phyloP scores from a whole-genome alignment of 2,329 filamentous ascomycete genomes.

The Cladorrhinum sp. region DNA sequence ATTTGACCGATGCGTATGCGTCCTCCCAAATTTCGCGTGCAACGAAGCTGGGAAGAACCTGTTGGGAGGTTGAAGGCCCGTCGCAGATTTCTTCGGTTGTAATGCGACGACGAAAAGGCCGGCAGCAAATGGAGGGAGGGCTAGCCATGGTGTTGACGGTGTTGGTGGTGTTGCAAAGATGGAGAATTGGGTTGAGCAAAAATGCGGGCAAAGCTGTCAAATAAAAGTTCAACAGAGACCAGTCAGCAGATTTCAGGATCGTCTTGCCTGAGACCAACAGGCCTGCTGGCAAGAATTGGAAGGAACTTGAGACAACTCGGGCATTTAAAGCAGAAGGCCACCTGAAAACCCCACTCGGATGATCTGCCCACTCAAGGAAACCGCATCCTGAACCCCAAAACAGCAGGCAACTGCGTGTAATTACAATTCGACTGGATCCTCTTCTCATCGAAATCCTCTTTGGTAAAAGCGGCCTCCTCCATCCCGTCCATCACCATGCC shows the following conservation, averaged over 20 bases:
- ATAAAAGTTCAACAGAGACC: too few species aligned
- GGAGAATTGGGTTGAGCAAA: too few species aligned
- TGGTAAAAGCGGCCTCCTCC: constrained; percentile 45
- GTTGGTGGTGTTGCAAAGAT: too few species aligned
- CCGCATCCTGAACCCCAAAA: constrained; percentile 35
- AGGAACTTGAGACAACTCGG: too few species aligned
- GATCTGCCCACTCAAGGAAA: not conserved
- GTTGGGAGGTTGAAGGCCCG: not conserved
- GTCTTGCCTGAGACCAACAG: too few species aligned
- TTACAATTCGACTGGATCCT: constrained; percentile 38
- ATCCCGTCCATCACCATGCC: constrained; percentile 44
- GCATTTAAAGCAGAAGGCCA: too few species aligned
- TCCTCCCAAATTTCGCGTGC: constrained; percentile 17
- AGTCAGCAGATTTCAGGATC: too few species aligned
- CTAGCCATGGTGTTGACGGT: too few species aligned
- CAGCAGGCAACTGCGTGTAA: constrained; percentile 37
- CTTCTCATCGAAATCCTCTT: constrained; percentile 31
- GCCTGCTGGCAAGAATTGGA: too few species aligned
- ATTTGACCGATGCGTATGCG: constrained; percentile 12
- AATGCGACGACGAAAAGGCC: not conserved
- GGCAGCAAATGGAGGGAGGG: not conserved
- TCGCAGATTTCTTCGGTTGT: not conserved
- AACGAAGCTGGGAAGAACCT: not conserved
- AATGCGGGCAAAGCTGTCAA: too few species aligned
- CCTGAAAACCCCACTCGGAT: too few species aligned